Evolutionary conservation across 2,329 filamentous ascomycete species (phyloP).

Genomic region (Ophiostoma angusticollis): DNA sequence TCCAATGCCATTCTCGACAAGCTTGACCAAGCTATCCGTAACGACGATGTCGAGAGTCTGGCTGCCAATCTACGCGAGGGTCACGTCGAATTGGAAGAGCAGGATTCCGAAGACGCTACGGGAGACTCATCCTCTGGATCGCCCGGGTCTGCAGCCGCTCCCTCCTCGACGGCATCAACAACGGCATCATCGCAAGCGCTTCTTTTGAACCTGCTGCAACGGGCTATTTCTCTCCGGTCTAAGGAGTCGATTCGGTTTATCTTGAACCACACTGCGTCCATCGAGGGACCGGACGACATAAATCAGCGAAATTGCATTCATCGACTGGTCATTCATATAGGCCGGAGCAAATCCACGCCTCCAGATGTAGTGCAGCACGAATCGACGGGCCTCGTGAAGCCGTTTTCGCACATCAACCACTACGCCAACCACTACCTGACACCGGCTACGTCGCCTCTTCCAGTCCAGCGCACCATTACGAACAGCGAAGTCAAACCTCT

Average conservation of each 20-base stretch:
- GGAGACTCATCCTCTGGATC: too few species aligned
- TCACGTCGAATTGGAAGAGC: constrained; percentile 27
- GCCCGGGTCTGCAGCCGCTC: neutral
- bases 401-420: constrained; percentile 34
- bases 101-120: neutral
- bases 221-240: constrained; percentile 58
- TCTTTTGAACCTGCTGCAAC: constrained; percentile 68
- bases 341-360: constrained; percentile 48
- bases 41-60: constrained; percentile 49
- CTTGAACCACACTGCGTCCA: constrained; percentile 51
- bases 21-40: constrained; percentile 58
- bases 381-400: constrained; percentile 28
- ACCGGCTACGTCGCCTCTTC: constrained; percentile 56
- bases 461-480: constrained; percentile 48
- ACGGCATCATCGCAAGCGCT: constrained; percentile 41
- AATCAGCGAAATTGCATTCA: constrained; percentile 91
- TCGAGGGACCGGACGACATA: constrained; percentile 84
- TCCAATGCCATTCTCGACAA: constrained; percentile 55
- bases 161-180: neutral
- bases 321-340: constrained; percentile 82
- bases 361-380: constrained; percentile 35
- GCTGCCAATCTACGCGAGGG: constrained; percentile 44
- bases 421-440: constrained; percentile 63
- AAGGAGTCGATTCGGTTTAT: constrained; percentile 59
- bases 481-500: constrained; percentile 56